phyloP scores from a whole-genome alignment of 768 basidiomycete genomes.

The Leccinum pellstonianum region DNA sequence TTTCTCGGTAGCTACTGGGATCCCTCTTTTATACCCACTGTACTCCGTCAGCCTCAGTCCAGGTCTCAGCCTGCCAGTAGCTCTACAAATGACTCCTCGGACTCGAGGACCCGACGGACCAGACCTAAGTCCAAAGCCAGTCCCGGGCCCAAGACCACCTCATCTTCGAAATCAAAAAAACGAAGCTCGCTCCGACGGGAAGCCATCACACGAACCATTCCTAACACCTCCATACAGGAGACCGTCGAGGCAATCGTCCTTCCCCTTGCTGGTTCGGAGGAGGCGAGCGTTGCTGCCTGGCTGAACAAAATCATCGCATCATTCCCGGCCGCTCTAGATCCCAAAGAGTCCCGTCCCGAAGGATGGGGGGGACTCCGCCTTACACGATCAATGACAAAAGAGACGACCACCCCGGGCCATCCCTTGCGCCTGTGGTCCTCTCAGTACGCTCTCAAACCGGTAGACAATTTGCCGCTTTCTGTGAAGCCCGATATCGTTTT shows the following conservation, averaged over 20 bases:
- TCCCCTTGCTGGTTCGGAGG: not conserved
- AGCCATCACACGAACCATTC: not conserved
- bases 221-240: not conserved
- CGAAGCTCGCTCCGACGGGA: not conserved
- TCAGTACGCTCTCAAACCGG: not conserved
- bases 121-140: not conserved
- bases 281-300: not conserved
- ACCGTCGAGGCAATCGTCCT: not conserved
- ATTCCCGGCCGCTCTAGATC: not conserved
- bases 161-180: not conserved
- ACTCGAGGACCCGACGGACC: not conserved
- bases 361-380: not conserved
- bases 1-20: not conserved
- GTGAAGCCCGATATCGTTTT: not conserved
- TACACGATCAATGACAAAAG: not conserved
- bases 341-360: not conserved
- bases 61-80: too few species aligned
- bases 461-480: not conserved
- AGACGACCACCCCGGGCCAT: not conserved
- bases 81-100: not conserved
- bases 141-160: not conserved
- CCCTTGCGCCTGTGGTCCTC: not conserved
- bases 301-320: not conserved
- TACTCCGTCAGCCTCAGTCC: not conserved
- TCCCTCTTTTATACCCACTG: not conserved